These are phyloP conservation scores for Lophium mytilinum DNA, from an alignment of 495 filamentous ascomycete species.

Conservation along the genomic window DNA sequence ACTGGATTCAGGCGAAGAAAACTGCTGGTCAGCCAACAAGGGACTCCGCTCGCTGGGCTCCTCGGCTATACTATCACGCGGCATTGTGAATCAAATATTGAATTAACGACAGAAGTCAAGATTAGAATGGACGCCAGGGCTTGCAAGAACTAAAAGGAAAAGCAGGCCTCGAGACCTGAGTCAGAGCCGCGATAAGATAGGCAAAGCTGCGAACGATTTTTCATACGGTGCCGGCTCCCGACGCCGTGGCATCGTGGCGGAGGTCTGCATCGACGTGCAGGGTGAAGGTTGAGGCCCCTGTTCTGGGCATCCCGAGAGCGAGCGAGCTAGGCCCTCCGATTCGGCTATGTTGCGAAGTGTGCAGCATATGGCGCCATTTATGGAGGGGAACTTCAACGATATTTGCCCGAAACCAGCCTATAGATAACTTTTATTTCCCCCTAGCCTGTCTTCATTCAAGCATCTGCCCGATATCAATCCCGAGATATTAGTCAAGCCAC, in stretches of 20 bases:
- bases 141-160: neutral
- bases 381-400: neutral
- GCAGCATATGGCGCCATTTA: neutral
- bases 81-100: neutral
- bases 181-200: neutral
- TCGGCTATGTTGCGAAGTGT: neutral
- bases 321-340: neutral
- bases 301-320: neutral
- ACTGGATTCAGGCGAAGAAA: neutral
- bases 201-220: neutral
- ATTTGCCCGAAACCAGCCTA: neutral
- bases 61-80: neutral
- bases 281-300: neutral
- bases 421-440: neutral
- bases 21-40: neutral
- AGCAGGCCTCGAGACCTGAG: neutral
- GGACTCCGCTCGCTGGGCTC: neutral
- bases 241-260: neutral
- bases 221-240: neutral
- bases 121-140: neutral
- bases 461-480: neutral
- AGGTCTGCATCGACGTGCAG: neutral
- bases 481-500: neutral
- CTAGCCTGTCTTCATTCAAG: neutral
- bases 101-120: neutral